phyloP scores from a whole-genome alignment of 805 yeast genomes.

The Tanozyma kutaoensis region DNA sequence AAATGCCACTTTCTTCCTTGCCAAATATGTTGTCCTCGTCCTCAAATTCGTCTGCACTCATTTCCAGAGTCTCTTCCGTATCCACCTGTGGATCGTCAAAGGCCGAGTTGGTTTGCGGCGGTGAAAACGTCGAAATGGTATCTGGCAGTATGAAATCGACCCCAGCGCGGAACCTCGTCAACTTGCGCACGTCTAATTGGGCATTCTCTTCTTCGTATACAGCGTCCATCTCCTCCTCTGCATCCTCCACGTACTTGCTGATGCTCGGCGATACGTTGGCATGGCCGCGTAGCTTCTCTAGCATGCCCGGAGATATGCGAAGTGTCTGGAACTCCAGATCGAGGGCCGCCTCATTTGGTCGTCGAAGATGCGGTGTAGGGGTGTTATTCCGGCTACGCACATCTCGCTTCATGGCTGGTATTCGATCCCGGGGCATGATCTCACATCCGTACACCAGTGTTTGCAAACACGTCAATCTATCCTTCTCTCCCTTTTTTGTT shows the following conservation, averaged over 20 bases:
- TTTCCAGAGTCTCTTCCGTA: slow-evolving; percentile 24
- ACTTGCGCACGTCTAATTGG: background rate
- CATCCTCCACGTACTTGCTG: background rate
- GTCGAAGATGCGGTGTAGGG: too few species aligned
- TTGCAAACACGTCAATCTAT: too few species aligned
- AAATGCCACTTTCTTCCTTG: slow-evolving; percentile 21
- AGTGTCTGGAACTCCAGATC: background rate
- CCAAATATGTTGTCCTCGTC: slow-evolving; percentile 25
- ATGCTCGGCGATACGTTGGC: background rate
- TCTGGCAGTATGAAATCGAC: slow-evolving; percentile 2
- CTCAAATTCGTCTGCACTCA: slow-evolving; percentile 24
- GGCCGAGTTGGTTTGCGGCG: slow-evolving; percentile 11
- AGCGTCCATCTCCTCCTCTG: background rate
- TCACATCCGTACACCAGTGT: too few species aligned
- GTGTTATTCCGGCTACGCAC: too few species aligned
- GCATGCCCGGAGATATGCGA: background rate
- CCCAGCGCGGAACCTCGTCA: background rate
- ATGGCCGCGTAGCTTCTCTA: background rate
- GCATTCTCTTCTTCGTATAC: background rate
- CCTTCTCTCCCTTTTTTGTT: too few species aligned
- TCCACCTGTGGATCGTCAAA: slow-evolving; percentile 27
- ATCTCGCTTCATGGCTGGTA: too few species aligned
- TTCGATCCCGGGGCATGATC: too few species aligned
- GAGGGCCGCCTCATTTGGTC: background rate
- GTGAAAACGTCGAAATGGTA: slow-evolving; percentile 5